Conservation (phyloP, 179 eudicot genomes). For the Spergularia azorica region DNA sequence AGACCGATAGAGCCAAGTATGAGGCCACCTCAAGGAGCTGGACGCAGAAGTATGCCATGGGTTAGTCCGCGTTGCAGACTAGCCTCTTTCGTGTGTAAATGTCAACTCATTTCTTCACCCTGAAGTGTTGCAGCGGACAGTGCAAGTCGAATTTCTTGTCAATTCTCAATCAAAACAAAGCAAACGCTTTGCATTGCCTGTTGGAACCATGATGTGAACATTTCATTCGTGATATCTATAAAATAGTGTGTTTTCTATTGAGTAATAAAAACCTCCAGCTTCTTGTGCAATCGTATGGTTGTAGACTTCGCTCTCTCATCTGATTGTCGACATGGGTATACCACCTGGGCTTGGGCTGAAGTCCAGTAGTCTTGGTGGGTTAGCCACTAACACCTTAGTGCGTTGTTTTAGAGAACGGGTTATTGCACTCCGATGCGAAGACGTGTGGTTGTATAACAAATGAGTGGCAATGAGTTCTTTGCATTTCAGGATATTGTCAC, state of each 20-base stretch:
- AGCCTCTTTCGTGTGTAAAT: slow-evolving; percentile 25
- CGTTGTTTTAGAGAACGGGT: no score
- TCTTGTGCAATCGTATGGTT: no score
- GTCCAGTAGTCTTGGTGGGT: neutral
- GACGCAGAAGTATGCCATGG: slow-evolving; percentile 49
- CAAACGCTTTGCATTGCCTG: slow-evolving; percentile 26
- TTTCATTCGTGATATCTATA: slow-evolving; percentile 14
- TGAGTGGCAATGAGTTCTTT: no score
- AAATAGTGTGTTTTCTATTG: slow-evolving; percentile 13
- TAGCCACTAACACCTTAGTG: no score
- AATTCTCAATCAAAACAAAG: slow-evolving; percentile 22
- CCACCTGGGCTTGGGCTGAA: neutral
- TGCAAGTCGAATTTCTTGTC: slow-evolving; percentile 17
- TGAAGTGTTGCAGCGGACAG: slow-evolving; percentile 29
- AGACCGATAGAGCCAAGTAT: slow-evolving; percentile 37
- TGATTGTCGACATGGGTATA: no score
- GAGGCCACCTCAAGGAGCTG: slow-evolving; percentile 48
- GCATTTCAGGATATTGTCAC: no score
- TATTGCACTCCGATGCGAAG: no score
- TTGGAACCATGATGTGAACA: slow-evolving; percentile 27
- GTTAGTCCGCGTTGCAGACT: slow-evolving; percentile 26
- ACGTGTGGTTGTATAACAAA: no score
- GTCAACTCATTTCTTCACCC: slow-evolving; percentile 26
- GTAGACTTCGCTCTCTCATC: no score
- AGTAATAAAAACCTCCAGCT: neutral